Percentiles rank a stretch among this genome's conserved stretches.
These are phyloP conservation scores for Pichia ethanolica DNA, from an alignment of 805 yeast species.

Conservation along the genomic window DNA sequence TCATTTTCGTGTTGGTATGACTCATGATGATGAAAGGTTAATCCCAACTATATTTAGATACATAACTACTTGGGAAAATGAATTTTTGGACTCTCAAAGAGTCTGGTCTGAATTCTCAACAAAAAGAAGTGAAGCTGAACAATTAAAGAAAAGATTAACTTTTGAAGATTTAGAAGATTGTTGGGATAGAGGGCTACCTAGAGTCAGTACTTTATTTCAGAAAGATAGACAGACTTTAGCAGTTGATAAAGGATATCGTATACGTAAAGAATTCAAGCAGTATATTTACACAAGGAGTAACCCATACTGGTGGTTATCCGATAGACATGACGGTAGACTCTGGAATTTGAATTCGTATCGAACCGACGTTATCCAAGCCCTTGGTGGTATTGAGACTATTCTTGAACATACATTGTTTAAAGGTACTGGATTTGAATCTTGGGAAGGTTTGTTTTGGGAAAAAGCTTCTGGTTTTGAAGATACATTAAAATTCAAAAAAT, in stretches of 20 bases:
- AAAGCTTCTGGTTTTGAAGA: conserved; percentile 97
- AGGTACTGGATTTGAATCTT: conserved; percentile 94
- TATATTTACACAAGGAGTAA: conserved; percentile 64
- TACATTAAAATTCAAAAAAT: conserved; percentile 84
- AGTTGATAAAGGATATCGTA: conserved; percentile 87
- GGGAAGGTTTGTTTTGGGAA: conserved; percentile 99
- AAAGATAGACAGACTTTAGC: conserved; percentile 92
- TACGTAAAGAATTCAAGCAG: conserved; percentile 71
- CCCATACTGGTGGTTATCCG: conserved; percentile 96
- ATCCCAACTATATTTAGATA: conserved; percentile 94
- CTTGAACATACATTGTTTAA: conserved; percentile 90
- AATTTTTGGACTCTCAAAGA: conserved; percentile 84
- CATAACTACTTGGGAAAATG: conserved; percentile 94
- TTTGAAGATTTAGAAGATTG: conserved; percentile 90
- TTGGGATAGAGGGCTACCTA: conserved; percentile 96
- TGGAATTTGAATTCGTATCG: conserved; percentile 93
- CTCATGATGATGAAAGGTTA: conserved; percentile 66
- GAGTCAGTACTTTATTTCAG: conserved; percentile 91
- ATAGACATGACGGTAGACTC: conserved; percentile 88
- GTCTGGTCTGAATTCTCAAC: conserved; percentile 98
- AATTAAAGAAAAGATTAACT: conserved; percentile 77
- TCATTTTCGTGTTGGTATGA: conserved; percentile 91
- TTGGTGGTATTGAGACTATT: conserved; percentile 96
- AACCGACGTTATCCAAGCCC: conserved; percentile 92
- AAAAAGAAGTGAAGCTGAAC: conserved; percentile 78